Evolutionary conservation across 2,329 filamentous ascomycete species (phyloP).

Genomic region (Colletotrichum chrysophilum): DNA sequence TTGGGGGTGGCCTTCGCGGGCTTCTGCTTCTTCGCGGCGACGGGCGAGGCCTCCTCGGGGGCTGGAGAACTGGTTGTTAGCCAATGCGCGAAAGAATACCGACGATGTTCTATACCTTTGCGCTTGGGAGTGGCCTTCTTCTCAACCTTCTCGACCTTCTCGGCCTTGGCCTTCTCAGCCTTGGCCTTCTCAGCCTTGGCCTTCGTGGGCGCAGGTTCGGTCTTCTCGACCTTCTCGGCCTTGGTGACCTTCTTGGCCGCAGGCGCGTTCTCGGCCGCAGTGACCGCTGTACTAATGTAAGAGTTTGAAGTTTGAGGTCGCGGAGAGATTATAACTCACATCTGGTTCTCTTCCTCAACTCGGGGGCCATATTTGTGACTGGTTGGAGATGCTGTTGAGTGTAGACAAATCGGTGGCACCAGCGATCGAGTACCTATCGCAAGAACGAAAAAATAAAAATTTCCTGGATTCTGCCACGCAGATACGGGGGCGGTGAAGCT

Average conservation of each 20-base stretch:
- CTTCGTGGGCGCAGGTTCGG: slow-evolving; percentile 10
- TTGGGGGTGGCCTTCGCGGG: slow-evolving; percentile 50
- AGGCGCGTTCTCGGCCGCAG: slow-evolving; percentile 37
- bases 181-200: slow-evolving; percentile 8
- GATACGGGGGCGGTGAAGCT: slow-evolving; percentile 12
- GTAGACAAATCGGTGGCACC: neutral
- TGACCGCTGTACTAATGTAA: slow-evolving; percentile 26
- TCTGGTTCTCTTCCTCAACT: slow-evolving; percentile 44
- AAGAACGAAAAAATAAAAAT: slow-evolving; percentile 28
- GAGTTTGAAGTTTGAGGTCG: neutral
- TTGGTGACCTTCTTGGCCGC: slow-evolving; percentile 24
- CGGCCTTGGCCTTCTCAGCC: slow-evolving; percentile 25
- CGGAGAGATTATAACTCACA: slow-evolving; percentile 21
- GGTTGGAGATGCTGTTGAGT: slow-evolving; percentile 3
- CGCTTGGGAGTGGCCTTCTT: slow-evolving; percentile 33
- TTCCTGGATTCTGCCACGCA: slow-evolving; percentile 23
- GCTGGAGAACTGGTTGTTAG: slow-evolving; percentile 36
- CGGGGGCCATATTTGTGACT: slow-evolving; percentile 46
- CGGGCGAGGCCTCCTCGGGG: slow-evolving; percentile 49
- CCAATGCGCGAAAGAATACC: neutral
- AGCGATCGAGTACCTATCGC: slow-evolving; percentile 3
- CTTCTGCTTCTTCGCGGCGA: slow-evolving; percentile 51
- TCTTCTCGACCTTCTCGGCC: slow-evolving; percentile 16
- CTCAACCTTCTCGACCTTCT: slow-evolving; percentile 31
- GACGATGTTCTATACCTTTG: slow-evolving; percentile 35